These are phyloP conservation scores for Paraphoma sp. DNA, from an alignment of 2,329 filamentous ascomycete genomes.

Conservation along the genomic window DNA sequence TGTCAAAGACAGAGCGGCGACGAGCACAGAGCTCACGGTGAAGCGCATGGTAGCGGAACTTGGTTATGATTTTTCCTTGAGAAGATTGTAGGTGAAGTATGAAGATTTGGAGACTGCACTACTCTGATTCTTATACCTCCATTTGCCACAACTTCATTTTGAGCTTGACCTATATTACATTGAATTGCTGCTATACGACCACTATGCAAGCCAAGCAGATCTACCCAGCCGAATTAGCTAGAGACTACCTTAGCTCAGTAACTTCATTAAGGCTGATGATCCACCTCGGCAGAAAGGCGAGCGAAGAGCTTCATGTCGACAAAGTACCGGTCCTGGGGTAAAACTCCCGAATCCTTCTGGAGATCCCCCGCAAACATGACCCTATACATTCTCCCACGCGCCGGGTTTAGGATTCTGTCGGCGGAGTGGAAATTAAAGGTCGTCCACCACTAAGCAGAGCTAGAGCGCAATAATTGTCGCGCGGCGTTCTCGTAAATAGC, in stretches of 20 bases:
- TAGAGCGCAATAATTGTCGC: background rate
- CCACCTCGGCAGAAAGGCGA: too few relatives aligned
- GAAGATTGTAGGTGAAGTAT: background rate
- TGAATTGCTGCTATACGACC: too few relatives aligned
- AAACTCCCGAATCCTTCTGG: background rate
- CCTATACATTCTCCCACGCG: background rate
- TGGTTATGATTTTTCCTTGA: background rate
- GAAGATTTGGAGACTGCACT: background rate
- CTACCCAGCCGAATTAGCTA: too few relatives aligned
- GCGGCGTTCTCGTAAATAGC: background rate
- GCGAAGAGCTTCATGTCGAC: too few relatives aligned
- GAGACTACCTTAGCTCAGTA: too few relatives aligned
- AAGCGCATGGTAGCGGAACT: background rate
- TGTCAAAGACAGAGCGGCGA: slow-evolving; percentile 2
- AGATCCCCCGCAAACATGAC: background rate
- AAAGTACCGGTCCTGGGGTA: too few relatives aligned
- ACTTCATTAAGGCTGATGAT: too few relatives aligned
- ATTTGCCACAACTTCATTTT: too few relatives aligned
- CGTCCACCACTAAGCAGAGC: background rate
- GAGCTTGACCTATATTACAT: too few relatives aligned
- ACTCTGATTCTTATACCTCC: background rate
- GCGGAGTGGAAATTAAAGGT: background rate
- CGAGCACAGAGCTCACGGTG: background rate
- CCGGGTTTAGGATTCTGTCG: background rate
- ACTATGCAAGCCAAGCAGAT: too few relatives aligned